Conservation (phyloP, 257 asterid species). For the Primulina tabacum region DNA sequence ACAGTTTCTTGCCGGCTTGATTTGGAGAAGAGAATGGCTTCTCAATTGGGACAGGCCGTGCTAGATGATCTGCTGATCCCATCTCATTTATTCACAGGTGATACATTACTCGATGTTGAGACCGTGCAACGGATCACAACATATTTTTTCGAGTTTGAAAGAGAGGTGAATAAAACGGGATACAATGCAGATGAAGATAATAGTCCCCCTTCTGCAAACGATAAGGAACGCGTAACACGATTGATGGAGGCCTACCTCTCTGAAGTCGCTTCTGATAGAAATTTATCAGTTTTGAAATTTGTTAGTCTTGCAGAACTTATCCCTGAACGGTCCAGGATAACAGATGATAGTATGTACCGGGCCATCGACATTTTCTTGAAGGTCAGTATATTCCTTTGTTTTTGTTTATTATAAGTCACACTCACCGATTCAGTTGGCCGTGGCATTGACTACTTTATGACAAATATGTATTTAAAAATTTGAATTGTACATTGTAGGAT, state of each 20-base stretch:
- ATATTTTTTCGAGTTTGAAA: slow-evolving; percentile 53
- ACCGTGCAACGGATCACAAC: slow-evolving; percentile 63
- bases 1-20: slow-evolving; percentile 85
- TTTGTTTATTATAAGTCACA: no score
- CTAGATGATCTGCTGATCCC: slow-evolving; percentile 74
- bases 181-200: slow-evolving; percentile 37
- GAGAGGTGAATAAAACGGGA: slow-evolving; percentile 37
- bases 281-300: slow-evolving; percentile 54
- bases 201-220: slow-evolving; percentile 36
- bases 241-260: slow-evolving; percentile 67
- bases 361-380: slow-evolving; percentile 85
- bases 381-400: slow-evolving; percentile 33
- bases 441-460: no score
- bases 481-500: not conserved
- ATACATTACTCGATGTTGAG: slow-evolving; percentile 72
- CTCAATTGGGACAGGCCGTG: slow-evolving; percentile 76
- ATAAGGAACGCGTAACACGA: slow-evolving; percentile 51
- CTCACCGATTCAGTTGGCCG: no score
- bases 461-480: not conserved
- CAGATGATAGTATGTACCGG: slow-evolving; percentile 86
- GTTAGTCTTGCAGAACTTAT: slow-evolving; percentile 55
- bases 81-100: slow-evolving; percentile 61
- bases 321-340: slow-evolving; percentile 59
- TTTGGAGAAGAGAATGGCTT: slow-evolving; percentile 74
- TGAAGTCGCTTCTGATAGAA: slow-evolving; percentile 71